Conservation (phyloP, 1,139 yeast genomes). For the Taiozyma sp. region DNA sequence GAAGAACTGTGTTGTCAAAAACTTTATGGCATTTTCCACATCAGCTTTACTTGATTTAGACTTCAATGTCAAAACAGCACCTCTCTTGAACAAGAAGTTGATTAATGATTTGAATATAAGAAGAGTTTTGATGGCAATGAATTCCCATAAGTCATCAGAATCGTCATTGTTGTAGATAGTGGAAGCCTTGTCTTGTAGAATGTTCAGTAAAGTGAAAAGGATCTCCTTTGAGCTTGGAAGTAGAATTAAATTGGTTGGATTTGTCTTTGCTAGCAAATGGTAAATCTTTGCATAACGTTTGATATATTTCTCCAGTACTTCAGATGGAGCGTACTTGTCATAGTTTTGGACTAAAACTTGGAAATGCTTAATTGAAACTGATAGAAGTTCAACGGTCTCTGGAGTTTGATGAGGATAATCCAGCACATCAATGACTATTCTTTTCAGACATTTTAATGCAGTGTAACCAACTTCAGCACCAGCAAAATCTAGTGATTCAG, state of each 20-base stretch:
- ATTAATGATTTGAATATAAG: conserved; percentile 61
- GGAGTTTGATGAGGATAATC: conserved; percentile 53
- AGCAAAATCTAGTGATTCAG: conserved; percentile 28
- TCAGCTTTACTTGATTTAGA: conserved; percentile 59
- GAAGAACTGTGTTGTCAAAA: conserved; percentile 52
- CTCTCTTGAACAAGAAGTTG: conserved; percentile 58
- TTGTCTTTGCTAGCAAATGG: conserved; percentile 46
- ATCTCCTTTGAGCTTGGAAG: conserved; percentile 62
- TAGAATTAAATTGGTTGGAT: conserved; percentile 69
- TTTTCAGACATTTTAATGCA: conserved; percentile 67
- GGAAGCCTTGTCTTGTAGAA: conserved; percentile 61
- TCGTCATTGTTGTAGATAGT: conserved; percentile 45
- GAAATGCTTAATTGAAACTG: conserved; percentile 54
- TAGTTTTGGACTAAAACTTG: conserved; percentile 51
- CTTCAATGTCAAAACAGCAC: conserved; percentile 58
- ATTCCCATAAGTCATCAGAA: conserved; percentile 67
- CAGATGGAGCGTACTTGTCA: conserved; percentile 47
- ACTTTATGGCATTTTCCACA: conserved; percentile 49
- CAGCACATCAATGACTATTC: conserved; percentile 74
- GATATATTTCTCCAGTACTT: conserved; percentile 63
- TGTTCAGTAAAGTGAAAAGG: conserved; percentile 49
- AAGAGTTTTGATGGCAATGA: conserved; percentile 67
- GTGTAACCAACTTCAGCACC: conserved; percentile 68
- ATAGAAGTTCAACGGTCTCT: conserved; percentile 57
- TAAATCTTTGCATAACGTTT: conserved; percentile 76